Evolutionary conservation across 495 filamentous ascomycete species (phyloP), one percentile per base, ranked within the genome.

Genomic region (Lentithecium fluviatile): DNA sequence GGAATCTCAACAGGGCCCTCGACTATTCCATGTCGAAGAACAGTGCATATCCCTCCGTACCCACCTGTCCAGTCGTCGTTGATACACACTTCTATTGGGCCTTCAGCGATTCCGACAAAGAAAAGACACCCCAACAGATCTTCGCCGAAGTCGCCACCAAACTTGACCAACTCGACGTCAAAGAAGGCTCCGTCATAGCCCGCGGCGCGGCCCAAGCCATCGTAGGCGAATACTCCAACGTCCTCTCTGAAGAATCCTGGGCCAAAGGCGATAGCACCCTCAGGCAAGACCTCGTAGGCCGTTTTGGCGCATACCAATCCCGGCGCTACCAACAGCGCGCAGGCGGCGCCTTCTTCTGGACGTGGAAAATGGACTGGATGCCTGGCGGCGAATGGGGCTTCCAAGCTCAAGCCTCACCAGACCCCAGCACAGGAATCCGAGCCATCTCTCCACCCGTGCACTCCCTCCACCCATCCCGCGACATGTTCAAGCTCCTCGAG

Each of bases 11-110:
- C 4, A 48, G 53, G 8, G 75, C 75, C 3, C 46, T 81, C 24
- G 57, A 70, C 15, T 83, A 77, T 70, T 65, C 56, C 12, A 70
- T 72, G 32, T 58, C 45, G 8, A 63, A 70, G 45, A 74, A 73
- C 59, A 42, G 45, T 10, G 45, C 62, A 1, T 45, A 24, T 13
- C 42, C 58, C 23, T 12, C 19, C 2, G 46, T 32, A 0, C 23
- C 34, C 8, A 62, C 54, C 15, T 78, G 75, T 48, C 79, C 79
- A 0, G 71, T 83, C 7, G 70, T 83, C 12, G 68, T 83, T 21
- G 82, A 84, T 57, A 82, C 80, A 37, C 81, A 83, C 67, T 74
- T 72, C 61, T 83, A 84, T 70, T 84, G 79, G 71, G 72, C 72
- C 45, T 83, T 82, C 66, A 63, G 73, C 13, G 76, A 78, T 47